Percentiles rank a stretch among this genome's conserved stretches.
These are phyloP conservation scores for Dalbergia cultrata DNA, from an alignment of 306 rosid genomes.

Conservation along the genomic window DNA sequence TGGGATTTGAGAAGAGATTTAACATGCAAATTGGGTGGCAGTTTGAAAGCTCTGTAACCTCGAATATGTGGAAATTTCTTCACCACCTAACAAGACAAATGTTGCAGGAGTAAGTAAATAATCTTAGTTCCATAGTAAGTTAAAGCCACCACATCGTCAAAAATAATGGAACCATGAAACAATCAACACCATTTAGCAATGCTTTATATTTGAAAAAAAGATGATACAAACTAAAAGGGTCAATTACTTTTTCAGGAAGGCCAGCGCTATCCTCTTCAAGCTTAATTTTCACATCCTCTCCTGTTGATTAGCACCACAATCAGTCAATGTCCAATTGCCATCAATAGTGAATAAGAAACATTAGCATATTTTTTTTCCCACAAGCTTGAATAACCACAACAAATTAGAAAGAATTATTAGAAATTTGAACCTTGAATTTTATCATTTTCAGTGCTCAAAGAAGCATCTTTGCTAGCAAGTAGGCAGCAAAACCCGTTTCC, in stretches of 20 bases:
- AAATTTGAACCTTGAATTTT: conserved; percentile 65
- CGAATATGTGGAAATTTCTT: conserved; percentile 85
- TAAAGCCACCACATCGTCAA: conserved; percentile 22
- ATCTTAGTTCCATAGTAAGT: conserved; percentile 14
- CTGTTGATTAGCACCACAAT: conserved; percentile 54
- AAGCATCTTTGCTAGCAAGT: conserved; percentile 69
- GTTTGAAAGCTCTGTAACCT: conserved; percentile 67
- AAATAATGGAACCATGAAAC: conserved; percentile 23
- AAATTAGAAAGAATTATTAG: background rate
- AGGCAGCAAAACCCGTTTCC: conserved; percentile 62
- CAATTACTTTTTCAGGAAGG: conserved; percentile 75
- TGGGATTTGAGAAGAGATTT: conserved; percentile 79
- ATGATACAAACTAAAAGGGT: background rate
- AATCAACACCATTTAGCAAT: conserved; percentile 16
- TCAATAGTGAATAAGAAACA: conserved; percentile 28
- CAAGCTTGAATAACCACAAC: background rate
- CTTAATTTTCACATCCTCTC: conserved; percentile 78
- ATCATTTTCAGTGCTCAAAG: conserved; percentile 58
- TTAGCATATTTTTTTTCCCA: background rate
- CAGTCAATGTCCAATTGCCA: conserved; percentile 33
- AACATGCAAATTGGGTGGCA: conserved; percentile 66
- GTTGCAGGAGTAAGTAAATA: conserved; percentile 24
- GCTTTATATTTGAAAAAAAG: conserved; percentile 23
- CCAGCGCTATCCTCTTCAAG: conserved; percentile 73
- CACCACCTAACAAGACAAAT: conserved; percentile 65